Conservation (phyloP, 352 stramenopile species). For the Phytophthora multivora region DNA sequence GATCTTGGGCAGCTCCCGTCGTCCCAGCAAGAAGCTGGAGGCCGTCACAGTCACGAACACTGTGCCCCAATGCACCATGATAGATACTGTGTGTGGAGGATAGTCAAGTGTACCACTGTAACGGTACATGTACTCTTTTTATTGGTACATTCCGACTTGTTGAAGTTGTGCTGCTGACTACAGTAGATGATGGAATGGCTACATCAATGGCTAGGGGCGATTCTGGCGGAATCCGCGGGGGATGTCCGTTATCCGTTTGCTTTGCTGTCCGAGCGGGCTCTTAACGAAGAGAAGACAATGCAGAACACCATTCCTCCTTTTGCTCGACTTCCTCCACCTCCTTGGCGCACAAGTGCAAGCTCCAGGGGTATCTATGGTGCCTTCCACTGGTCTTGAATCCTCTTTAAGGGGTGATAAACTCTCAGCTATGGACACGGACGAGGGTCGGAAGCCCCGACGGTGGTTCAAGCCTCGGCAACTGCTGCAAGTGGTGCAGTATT, state of each 20-base stretch:
- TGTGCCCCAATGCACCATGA: constrained; percentile 70
- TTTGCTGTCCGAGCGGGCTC: not conserved
- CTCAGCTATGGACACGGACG: constrained; percentile 6
- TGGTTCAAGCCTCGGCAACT: constrained; percentile 19
- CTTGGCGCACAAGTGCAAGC: constrained; percentile 3
- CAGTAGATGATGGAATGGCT: constrained; percentile 15
- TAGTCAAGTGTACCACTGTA: constrained; percentile 2
- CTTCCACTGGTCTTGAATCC: constrained; percentile 8
- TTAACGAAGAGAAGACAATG: not conserved
- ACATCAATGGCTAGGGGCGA: not conserved
- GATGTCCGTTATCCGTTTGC: not conserved
- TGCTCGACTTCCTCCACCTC: constrained; percentile 1
- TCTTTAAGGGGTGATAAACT: constrained; percentile 15
- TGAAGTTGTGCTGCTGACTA: constrained; percentile 13
- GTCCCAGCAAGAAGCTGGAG: constrained; percentile 66
- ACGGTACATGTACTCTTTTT: not conserved
- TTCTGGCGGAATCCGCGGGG: not conserved
- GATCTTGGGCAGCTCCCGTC: constrained; percentile 76
- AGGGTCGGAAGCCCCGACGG: constrained; percentile 2
- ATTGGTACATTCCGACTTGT: not conserved
- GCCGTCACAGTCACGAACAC: constrained; percentile 72
- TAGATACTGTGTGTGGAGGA: constrained; percentile 18
- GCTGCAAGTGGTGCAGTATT: constrained; percentile 12
- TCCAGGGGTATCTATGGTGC: constrained; percentile 1
- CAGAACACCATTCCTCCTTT: constrained; percentile 15